Base-by-base conservation (phyloP, 345 rosid genomes). In the Corchorus olitorius region DNA sequence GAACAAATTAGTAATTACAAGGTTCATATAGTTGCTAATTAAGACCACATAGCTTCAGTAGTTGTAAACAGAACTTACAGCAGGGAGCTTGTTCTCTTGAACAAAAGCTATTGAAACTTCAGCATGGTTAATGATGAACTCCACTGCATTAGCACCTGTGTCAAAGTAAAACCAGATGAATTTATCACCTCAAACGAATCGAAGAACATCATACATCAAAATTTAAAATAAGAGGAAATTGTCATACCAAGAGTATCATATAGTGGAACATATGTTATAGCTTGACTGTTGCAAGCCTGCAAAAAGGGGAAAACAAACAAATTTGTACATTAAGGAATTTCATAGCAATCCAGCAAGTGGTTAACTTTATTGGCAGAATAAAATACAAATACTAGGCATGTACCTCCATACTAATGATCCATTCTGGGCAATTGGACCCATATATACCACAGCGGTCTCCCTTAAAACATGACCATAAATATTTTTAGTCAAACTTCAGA, bases 331-430 rank as follows among this genome's bases (percentile, higher is more conserved):
- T 45, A 41, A 14, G 50, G 11, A 48, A 9, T 8, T 8, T 9
- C 3, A 48, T 0, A 48, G 14, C 13, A 48, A 48, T 48, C 13
- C 9, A 48, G 9, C 14, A 50, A 52, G n/a, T 52, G n/a, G 6
- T 52, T 50, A 55, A n/a, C 11, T 55, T 0, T 0, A 45, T 45
- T 45, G 48, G 19, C 2, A 59, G 10, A 59, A 59, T 4, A 59
- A 70, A 81, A 27, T 61, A 7, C 0, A 70, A 81, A 27, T 61
- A 7, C 0, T 13, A 5, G 37, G 3, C 43, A 50, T 85, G 91
- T 86, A 92, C 97, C 98, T 92, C 94, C 99, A 92, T 93, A 2
- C 92, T 83, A 41, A 85, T 82, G 58, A 96, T 86, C 99, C 99
- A 95, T 82, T 93, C 88, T 11, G 97, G 94, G 81, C 91, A 85